These are phyloP conservation scores for Debaryomycetaceae sp. DNA, from an alignment of 1,139 yeast genomes.

Conservation along the genomic window DNA sequence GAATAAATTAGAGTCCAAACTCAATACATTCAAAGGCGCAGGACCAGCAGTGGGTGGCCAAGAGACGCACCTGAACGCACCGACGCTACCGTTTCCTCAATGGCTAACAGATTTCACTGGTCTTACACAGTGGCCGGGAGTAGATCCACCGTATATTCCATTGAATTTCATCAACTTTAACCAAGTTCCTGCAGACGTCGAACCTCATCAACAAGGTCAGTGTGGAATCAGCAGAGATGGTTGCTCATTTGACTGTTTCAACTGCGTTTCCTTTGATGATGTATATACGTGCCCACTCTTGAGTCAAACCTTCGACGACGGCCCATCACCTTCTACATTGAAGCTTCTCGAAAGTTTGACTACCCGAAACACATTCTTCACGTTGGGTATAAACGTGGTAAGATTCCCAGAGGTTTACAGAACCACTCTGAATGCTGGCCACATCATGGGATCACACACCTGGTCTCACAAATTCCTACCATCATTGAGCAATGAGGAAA, in stretches of 20 bases:
- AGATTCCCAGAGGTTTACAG: constrained; percentile 71
- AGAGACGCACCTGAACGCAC: constrained; percentile 4
- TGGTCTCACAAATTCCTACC: constrained; percentile 93
- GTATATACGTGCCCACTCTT: constrained; percentile 68
- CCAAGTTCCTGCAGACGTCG: constrained; percentile 42
- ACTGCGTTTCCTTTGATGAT: constrained; percentile 78
- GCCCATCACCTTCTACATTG: constrained; percentile 75
- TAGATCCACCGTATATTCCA: constrained; percentile 84
- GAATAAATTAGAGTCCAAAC: background rate
- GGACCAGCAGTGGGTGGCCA: background rate
- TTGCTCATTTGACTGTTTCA: constrained; percentile 85
- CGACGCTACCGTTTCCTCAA: constrained; percentile 55
- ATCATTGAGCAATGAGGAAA: constrained; percentile 66
- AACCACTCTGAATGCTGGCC: constrained; percentile 57
- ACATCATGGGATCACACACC: constrained; percentile 82
- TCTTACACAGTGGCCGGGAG: constrained; percentile 73
- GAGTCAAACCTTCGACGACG: constrained; percentile 93
- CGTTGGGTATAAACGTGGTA: constrained; percentile 78
- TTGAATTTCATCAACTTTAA: constrained; percentile 62
- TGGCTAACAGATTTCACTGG: constrained; percentile 82
- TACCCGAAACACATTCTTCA: constrained; percentile 69
- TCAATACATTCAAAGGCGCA: background rate
- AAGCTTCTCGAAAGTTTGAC: constrained; percentile 51
- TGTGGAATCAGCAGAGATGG: constrained; percentile 45
- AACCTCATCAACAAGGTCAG: constrained; percentile 54